Evolutionary conservation across 2,329 filamentous ascomycete species (phyloP).

Genomic region (Stachybotrys elegans): DNA sequence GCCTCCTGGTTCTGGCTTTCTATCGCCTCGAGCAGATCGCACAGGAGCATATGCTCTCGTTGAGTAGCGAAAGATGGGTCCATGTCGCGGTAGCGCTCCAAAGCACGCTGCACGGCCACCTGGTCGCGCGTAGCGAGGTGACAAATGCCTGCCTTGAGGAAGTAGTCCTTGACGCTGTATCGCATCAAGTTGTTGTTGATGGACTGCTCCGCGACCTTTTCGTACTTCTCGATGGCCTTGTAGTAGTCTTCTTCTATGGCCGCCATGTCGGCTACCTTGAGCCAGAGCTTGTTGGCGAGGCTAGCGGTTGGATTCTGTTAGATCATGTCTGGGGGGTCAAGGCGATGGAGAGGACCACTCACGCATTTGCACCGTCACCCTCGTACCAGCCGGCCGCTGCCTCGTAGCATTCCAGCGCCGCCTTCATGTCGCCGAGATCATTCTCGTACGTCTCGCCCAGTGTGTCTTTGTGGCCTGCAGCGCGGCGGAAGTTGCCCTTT

Average conservation of each 20-base stretch:
- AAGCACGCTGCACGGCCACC: conserved; percentile 71
- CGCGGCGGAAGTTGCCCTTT: conserved; percentile 86
- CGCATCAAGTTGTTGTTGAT: conserved; percentile 90
- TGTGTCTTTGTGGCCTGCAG: conserved; percentile 86
- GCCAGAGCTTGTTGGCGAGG: conserved; percentile 86
- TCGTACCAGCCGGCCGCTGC: conserved; percentile 86
- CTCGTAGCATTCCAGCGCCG: conserved; percentile 79
- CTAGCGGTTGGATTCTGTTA: conserved; percentile 31
- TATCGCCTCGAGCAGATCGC: conserved; percentile 70
- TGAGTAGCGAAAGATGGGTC: conserved; percentile 73
- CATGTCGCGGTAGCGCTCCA: conserved; percentile 76
- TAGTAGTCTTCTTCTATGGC: conserved; percentile 80
- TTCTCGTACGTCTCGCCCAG: conserved; percentile 81
- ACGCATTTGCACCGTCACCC: conserved; percentile 78
- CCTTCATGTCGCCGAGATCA: conserved; percentile 71
- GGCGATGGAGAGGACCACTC: conserved; percentile 28
- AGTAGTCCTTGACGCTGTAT: conserved; percentile 92
- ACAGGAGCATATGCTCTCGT: conserved; percentile 75
- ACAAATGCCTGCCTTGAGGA: conserved; percentile 90
- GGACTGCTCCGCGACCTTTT: conserved; percentile 72
- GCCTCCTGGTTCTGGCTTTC: conserved; percentile 74
- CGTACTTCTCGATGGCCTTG: conserved; percentile 76
- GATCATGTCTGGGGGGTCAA: neutral
- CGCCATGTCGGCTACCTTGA: conserved; percentile 85
- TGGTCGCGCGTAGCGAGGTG: conserved; percentile 70